Base-by-base conservation (phyloP, 345 rosid genomes). In the Hypericum androsaemum region DNA sequence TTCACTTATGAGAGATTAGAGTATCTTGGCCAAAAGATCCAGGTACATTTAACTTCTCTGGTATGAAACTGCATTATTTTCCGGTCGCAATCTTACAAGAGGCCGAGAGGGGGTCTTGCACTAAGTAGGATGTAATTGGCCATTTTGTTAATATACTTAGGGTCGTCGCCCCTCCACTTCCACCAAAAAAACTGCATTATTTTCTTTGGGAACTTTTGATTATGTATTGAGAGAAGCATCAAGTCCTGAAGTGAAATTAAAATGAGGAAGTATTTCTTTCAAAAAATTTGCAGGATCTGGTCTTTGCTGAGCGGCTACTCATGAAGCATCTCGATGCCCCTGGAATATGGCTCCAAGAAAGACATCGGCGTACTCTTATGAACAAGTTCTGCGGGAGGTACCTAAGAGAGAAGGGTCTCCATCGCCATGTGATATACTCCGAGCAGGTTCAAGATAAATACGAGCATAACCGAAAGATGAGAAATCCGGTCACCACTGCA, bases 241-340 rank as follows among this genome's bases (percentile, higher is more conserved):
- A 22, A 22, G 32, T 4, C 32, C 32, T 22, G 32, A 22, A 22
- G 32, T 22, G 32, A 22, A 22, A 22, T 22, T 22, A 22, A 22
- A 22, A 22, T 22, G 32, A 22, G 32, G 4, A 22, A 22, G 32
- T 22, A 22, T 22, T 22, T 22, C 32, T 22, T 22, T 4, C 32
- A 22, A 22, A 22, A 22, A 22, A 47, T 36, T 17, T 66, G 41
- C 64, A 92, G 95, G 98, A 92, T 69, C 53, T 92, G 52, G 89
- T 84, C 14, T 79, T 84, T 94, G 95, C 94, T 0, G 98, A 85
- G 77, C 76, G 95, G 61, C 61, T 92, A 63, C 70, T 80, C 64
- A 92, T 88, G 95, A 88, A 92, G 78, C 95, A 92, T 50, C 52
- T 92, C n/a, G 98, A 92, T 63, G 98, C 98, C 6, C 98, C 96